These are phyloP conservation scores for Aspergillus persii DNA, from an alignment of 2,329 filamentous ascomycete species.

Conservation along the genomic window DNA sequence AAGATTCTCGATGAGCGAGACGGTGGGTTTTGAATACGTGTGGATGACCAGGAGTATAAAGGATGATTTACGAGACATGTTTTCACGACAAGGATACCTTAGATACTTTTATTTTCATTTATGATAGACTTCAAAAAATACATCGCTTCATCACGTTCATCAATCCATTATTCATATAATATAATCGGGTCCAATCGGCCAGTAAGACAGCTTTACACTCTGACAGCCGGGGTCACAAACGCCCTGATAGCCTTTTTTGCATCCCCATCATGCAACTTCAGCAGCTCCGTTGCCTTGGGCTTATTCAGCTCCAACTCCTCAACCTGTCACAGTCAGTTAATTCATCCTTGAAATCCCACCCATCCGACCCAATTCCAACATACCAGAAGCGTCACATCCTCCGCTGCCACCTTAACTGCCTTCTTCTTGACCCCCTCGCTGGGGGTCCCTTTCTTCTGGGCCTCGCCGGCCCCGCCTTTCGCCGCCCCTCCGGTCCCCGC, in stretches of 20 bases:
- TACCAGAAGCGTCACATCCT: conserved; percentile 49
- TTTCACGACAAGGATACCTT: not conserved
- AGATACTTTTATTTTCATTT: not conserved
- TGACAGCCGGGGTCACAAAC: conserved; percentile 34
- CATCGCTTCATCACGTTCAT: not conserved
- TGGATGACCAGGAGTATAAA: not conserved
- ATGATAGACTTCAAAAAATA: not conserved
- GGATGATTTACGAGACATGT: not conserved
- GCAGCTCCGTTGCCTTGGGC: conserved; percentile 46
- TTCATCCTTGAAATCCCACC: not conserved
- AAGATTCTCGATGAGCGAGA: conserved; percentile 2
- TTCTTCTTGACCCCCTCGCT: conserved; percentile 36
- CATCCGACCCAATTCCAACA: conserved; percentile 13
- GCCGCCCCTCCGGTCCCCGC: conserved; percentile 25
- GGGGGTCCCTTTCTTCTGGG: conserved; percentile 28
- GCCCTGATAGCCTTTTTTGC: conserved; percentile 40
- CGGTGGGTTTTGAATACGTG: not conserved
- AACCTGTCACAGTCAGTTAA: conserved; percentile 26
- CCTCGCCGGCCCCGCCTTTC: conserved; percentile 18
- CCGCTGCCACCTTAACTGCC: conserved; percentile 45
- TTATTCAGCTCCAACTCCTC: conserved; percentile 48
- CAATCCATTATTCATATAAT: not conserved
- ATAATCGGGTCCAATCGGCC: not conserved
- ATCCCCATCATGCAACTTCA: conserved; percentile 48
- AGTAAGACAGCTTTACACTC: conserved; percentile 7